phyloP scores from a whole-genome alignment of 495 filamentous ascomycete genomes.

The Xylona heveae region DNA sequence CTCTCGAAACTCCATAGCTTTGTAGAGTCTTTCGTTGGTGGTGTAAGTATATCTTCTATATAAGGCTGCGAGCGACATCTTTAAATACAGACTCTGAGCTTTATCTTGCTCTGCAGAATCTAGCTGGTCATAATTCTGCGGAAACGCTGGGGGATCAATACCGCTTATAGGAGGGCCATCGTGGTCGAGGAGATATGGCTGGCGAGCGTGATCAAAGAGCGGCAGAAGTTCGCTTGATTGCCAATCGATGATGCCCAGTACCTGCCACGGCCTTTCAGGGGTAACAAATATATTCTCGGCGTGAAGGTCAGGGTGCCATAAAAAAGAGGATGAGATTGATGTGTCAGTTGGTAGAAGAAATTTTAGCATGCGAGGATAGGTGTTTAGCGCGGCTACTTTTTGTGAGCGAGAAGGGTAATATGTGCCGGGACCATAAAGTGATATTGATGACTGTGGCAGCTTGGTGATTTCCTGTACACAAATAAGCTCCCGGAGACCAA shows the following conservation, averaged over 20 bases:
- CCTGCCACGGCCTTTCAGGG: constrained; percentile 11
- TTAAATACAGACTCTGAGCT: constrained; percentile 10
- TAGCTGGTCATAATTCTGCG: constrained; percentile 9
- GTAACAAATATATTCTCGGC: constrained; percentile 18
- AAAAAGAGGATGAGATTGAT: constrained; percentile 10
- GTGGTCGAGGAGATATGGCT: constrained; percentile 13
- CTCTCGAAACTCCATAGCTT: constrained; percentile 12
- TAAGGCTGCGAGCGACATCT: constrained; percentile 9
- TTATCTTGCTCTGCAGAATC: constrained; percentile 7
- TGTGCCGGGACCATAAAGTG: constrained; percentile 14
- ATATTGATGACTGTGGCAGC: constrained; percentile 11
- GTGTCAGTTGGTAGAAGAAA: constrained; percentile 11
- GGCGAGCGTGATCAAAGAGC: constrained; percentile 12
- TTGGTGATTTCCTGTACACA: constrained; percentile 10
- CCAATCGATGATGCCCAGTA: constrained; percentile 18
- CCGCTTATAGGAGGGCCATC: constrained; percentile 15
- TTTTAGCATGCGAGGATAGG: constrained; percentile 12
- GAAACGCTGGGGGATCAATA: constrained; percentile 11
- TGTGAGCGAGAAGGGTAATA: constrained; percentile 11
- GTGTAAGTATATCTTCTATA: constrained; percentile 7
- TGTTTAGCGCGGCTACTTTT: constrained; percentile 12
- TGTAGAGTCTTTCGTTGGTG: constrained; percentile 8
- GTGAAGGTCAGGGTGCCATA: constrained; percentile 21
- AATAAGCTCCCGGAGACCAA: constrained; percentile 13
- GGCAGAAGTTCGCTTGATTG: constrained; percentile 13